Evolutionary conservation across 2,329 filamentous ascomycete genomes (phyloP), one percentile per base, ranked within the genome.

Genomic region (Macrophomina tecta): DNA sequence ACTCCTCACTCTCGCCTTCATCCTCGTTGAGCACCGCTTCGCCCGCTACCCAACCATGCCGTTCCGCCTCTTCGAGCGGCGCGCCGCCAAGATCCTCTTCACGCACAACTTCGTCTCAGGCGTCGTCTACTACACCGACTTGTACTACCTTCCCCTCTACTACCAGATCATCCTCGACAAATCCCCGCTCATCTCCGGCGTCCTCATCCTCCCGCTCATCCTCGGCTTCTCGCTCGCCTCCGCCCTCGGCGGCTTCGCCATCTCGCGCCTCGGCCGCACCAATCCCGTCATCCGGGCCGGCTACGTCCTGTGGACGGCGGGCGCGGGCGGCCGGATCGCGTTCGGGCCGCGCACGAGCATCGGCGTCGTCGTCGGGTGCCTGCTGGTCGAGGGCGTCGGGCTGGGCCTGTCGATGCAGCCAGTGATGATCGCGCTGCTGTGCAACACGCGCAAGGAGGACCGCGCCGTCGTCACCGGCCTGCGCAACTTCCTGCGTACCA

Each of bases 101-200:
- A 53, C 82, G 3, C 86, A 90, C 70, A 86, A 83, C 72, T 85
- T 90, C 69, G 75, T 90, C 23, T 82, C 89, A 18, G 87, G 88
- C 5, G 79, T 85, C n/a, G 83, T 85, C 1, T 89, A 88, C 70
- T 88, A 89, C 70, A 80, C 83, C 1, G 83, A 84, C 66, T 76
- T 89, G 1, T 90, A 89, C 74, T 90, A 86, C 70, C 73, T 90
- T 5, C 87, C 87, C 1, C 77, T 89, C 0, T 90, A 87, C 73
- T 85, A 87, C 52, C 86, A 90, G 69, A 88, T 88, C 67, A 85
- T 83, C 4, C 80, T 82, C 32, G 77, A 78, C 30, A 78, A 78
- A 71, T 77, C 77, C 2, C 78, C 82, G 0, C 72, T 84, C 16
- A 75, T 77, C 12, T 86, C 87, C 3, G 87, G 86, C 1, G 79